Evolutionary conservation across 2,329 filamentous ascomycete genomes (phyloP), one percentile per base, ranked within the genome.

Genomic region (Penicillium sp.): DNA sequence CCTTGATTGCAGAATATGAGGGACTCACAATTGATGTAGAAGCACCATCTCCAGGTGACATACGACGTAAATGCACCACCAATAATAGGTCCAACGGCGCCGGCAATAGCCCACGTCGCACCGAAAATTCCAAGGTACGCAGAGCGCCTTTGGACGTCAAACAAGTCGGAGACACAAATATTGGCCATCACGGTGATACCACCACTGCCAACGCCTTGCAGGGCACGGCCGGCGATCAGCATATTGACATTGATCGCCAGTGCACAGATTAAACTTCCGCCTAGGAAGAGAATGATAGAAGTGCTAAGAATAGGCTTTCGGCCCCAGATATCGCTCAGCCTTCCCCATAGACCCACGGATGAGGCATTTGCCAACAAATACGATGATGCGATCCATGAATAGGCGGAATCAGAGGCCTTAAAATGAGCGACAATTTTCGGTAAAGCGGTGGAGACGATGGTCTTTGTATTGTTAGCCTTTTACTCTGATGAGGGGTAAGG

Each of bases 141-240:
- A 29, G 49, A 43, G 16, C 49, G 49, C 26, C 49, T 19, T 33
- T 52, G 49, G 3, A 52, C 49, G 19, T 52, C 49, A 39, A 52
- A 52, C 3, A 52, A 26, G 42, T 52, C 49, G 3, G 49, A 52
- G 16, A 45, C 49, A 11, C 49, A 52, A 26, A 52, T 44, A 33
- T 52, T 52, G 8, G 49, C 49, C 37, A 52, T 43, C n/a, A 52
- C 49, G 24, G 49, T 52, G 37, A 52, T 52, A 16, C 49, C 49
- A 52, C 49, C 49, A 33, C 49, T 52, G 39, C 49, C 49, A 13
- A 52, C 37, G 1, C 49, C 49, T n/a, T 52, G 49, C 49, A 52
- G 26, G 37, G 49, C 49, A 33, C 49, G 49, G 26, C 49, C 49
- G 7, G 49, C 49, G 26, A 52, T 52, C 27, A 52, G 43, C 49